Evolutionary conservation across 768 basidiomycete species (phyloP), one percentile per base, ranked within the genome.

Genomic region (Amanita pseudoporphyria): DNA sequence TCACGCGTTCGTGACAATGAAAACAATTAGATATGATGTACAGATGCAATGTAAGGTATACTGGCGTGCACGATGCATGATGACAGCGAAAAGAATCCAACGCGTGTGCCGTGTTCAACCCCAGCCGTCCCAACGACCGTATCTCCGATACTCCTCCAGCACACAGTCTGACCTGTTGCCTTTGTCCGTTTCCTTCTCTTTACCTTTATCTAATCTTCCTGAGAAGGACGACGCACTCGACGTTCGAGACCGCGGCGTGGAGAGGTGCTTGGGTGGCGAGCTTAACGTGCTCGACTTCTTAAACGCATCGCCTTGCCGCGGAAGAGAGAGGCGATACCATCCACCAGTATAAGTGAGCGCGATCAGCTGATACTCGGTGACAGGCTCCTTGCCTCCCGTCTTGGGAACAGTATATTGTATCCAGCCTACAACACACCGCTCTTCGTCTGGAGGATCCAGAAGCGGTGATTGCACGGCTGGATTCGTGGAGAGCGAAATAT

Each of bases 101-200:
- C 12, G 12, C 16, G 16, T n/a, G 35, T 22, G 18, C 14, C 19
- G 47, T 5, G 18, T 24, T 60, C 60, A 82, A 28, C 71, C 79
- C 90, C 90, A 93, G 0, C 89, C 90, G 70, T 93, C 90, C 87
- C 89, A 91, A 49, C 87, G 72, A 19, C 90, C 91, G 60, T 82
- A 92, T 55, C 84, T 73, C 54, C 88, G 69, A 63, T 82, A 93
- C 62, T 93, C 90, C 56, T 80, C 72, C 44, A 93, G 60, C 10
- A 73, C 69, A 61, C 90, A 83, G 3, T 43, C 37, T 24, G 83
- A 78, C 42, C 79, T 71, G 52, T 77, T 74, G 52, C 82, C 76
- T 61, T 78, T 80, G 55, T 79, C 77, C 31, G 70, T 68, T 53
- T 77, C 79, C 55, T 70, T 76, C 53, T 78, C 81, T 56, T 81